Conservation (phyloP, 192 early-diverging fungal genomes). For the Linnemannia elongata region DNA sequence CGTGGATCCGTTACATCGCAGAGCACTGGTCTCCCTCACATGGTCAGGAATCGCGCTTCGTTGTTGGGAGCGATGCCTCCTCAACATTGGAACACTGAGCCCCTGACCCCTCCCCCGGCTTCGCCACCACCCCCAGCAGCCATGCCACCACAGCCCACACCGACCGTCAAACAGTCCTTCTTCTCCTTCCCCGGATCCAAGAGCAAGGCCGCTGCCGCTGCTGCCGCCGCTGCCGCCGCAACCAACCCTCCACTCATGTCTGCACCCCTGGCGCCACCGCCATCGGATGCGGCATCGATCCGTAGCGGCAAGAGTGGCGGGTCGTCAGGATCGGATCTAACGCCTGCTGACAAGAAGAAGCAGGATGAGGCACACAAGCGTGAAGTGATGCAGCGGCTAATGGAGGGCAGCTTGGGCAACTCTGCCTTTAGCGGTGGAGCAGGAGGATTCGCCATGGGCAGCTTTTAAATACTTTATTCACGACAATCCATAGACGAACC, state of each 20-base stretch:
- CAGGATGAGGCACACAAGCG: conserved; percentile 36
- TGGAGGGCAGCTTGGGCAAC: conserved; percentile 31
- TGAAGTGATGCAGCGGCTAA: conserved; percentile 38
- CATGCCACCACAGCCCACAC: conserved; percentile 10
- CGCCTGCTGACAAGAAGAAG: conserved; percentile 29
- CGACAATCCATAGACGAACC: not conserved
- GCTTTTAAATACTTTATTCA: not conserved
- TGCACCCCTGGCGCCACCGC: conserved; percentile 6
- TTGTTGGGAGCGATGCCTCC: conserved; percentile 32
- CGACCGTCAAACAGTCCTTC: conserved; percentile 38
- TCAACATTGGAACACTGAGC: conserved; percentile 53
- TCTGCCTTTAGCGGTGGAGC: not conserved
- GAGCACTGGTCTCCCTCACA: conserved; percentile 41
- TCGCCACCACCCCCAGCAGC: conserved; percentile 40
- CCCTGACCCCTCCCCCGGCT: conserved; percentile 44
- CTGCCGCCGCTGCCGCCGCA: not conserved
- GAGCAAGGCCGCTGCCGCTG: conserved; percentile 31
- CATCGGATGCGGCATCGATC: conserved; percentile 20
- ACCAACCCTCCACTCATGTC: conserved; percentile 14
- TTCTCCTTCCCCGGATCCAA: conserved; percentile 54
- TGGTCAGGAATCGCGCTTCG: conserved; percentile 44
- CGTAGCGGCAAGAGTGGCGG: conserved; percentile 21
- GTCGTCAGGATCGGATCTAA: conserved; percentile 7
- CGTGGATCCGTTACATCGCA: conserved; percentile 39
- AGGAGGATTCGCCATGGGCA: not conserved